A percentile compares a stretch with the other conserved stretches of the same genome.
Conservation (phyloP, 2,329 filamentous ascomycete genomes). For the Aspergillus bombycis region DNA sequence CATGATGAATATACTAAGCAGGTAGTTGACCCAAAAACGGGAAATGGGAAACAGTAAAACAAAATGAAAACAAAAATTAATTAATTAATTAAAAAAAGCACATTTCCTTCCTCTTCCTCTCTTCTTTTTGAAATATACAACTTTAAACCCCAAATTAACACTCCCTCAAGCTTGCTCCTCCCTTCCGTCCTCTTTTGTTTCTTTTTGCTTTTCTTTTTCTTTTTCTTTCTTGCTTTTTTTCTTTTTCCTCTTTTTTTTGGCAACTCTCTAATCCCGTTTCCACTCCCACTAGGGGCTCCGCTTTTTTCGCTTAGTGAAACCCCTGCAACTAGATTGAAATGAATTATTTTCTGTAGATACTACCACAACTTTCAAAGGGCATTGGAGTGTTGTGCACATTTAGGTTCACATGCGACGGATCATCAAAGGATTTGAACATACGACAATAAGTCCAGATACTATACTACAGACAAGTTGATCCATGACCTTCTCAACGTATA, state of each 20-base stretch:
- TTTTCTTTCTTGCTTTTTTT: not conserved
- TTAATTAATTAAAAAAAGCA: not conserved
- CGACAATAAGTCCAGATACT: not conserved
- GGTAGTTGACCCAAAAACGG: not conserved
- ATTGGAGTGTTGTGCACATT: not conserved
- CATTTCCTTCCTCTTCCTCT: too few relatives aligned
- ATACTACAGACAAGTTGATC: not conserved
- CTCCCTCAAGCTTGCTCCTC: not conserved
- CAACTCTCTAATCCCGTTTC: not conserved
- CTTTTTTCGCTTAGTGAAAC: slow-evolving; percentile 2
- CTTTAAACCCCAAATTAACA: not conserved
- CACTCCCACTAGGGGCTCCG: slow-evolving; percentile 2
- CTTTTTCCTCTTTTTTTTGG: not conserved
- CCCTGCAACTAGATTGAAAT: not conserved
- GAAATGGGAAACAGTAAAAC: not conserved
- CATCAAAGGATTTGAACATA: not conserved
- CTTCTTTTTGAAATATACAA: not conserved
- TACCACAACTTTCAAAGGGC: too few relatives aligned
- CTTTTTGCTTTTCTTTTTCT: not conserved
- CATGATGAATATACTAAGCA: not conserved
- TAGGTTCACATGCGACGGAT: not conserved
- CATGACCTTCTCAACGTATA: not conserved
- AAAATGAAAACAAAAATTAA: not conserved
- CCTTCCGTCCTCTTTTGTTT: not conserved
- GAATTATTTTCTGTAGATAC: not conserved